These are phyloP conservation scores for Arthrinium puccinioides DNA, from an alignment of 2,329 filamentous ascomycete species.

Conservation along the genomic window DNA sequence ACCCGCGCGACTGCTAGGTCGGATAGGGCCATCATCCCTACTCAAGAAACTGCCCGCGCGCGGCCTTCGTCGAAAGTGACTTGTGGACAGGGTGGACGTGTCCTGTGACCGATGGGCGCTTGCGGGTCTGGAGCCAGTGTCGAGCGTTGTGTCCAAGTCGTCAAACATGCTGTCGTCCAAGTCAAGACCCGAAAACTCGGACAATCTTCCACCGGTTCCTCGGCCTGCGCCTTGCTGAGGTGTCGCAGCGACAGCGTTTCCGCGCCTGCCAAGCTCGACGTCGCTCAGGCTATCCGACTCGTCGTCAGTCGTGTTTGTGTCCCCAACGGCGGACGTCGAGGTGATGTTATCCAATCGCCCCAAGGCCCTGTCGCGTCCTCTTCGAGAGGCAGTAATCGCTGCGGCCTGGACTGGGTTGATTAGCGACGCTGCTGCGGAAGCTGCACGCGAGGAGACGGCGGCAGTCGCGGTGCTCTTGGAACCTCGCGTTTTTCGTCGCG, in stretches of 20 bases:
- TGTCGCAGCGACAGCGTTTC: constrained; percentile 15
- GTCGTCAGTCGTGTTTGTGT: constrained; percentile 5
- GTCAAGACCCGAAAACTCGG: constrained; percentile 22
- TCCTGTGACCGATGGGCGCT: constrained; percentile 22
- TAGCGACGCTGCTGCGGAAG: no score
- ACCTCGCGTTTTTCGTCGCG: constrained; percentile 15
- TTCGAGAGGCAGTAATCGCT: constrained; percentile 13
- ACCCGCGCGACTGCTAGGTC: constrained; percentile 24
- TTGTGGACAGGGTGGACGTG: constrained; percentile 21
- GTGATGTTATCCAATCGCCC: constrained; percentile 23
- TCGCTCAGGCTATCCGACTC: constrained; percentile 14
- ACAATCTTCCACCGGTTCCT: constrained; percentile 12
- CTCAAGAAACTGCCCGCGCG: constrained; percentile 24
- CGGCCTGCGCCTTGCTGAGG: constrained; percentile 11
- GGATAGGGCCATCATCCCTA: constrained; percentile 22
- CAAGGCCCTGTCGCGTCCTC: constrained; percentile 22
- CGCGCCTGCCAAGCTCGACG: constrained; percentile 8
- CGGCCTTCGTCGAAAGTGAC: constrained; percentile 22
- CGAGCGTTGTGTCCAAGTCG: constrained; percentile 23
- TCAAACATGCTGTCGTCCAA: constrained; percentile 25
- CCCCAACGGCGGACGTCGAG: constrained; percentile 14
- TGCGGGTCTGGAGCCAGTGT: constrained; percentile 17
- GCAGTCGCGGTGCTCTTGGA: constrained; percentile 9
- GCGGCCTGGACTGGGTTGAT: constrained; percentile 13
- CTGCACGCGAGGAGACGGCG: constrained; percentile 3